A percentile compares a stretch with the other conserved stretches of the same genome.
These are phyloP conservation scores for Syncephalastrum monosporum DNA, from an alignment of 371 early-diverging fungal genomes.

Conservation along the genomic window DNA sequence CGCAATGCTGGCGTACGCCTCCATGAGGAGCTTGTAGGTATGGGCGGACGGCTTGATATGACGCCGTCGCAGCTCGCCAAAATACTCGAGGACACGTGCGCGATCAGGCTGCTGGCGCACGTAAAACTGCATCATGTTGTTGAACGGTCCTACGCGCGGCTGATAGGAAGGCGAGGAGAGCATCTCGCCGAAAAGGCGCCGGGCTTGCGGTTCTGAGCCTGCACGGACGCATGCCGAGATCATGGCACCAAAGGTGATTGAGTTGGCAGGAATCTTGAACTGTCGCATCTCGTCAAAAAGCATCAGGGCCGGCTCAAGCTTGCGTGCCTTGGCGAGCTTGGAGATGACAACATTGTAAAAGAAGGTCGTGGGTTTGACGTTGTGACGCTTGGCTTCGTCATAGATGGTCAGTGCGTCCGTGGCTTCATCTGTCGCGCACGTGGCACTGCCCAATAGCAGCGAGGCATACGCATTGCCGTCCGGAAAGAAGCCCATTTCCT, in stretches of 20 bases:
- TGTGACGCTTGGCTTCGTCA: slow-evolving; percentile 60
- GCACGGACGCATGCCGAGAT: slow-evolving; percentile 66
- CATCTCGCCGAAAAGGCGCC: slow-evolving; percentile 55
- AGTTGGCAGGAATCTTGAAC: slow-evolving; percentile 50
- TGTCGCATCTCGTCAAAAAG: slow-evolving; percentile 63
- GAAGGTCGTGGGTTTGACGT: slow-evolving; percentile 60
- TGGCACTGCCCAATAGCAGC: slow-evolving; percentile 45
- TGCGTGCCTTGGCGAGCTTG: slow-evolving; percentile 65
- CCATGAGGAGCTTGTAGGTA: slow-evolving; percentile 63
- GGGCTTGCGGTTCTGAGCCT: slow-evolving; percentile 53
- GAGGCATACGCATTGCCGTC: slow-evolving; percentile 50
- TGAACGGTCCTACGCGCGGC: slow-evolving; percentile 57
- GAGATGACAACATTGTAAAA: slow-evolving; percentile 68
- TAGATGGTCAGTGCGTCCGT: slow-evolving; percentile 54
- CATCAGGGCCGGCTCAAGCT: slow-evolving; percentile 52
- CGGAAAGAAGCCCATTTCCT: slow-evolving; percentile 41
- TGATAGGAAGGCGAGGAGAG: slow-evolving; percentile 48
- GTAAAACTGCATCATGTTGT: slow-evolving; percentile 69
- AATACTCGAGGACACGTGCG: slow-evolving; percentile 52
- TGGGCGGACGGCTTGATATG: slow-evolving; percentile 59
- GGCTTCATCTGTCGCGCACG: slow-evolving; percentile 53
- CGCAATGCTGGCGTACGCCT: slow-evolving; percentile 56
- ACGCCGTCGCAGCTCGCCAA: slow-evolving; percentile 47
- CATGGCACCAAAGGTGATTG: slow-evolving; percentile 63
- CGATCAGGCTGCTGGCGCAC: slow-evolving; percentile 61